Evolutionary conservation across 2,329 filamentous ascomycete genomes (phyloP).

Genomic region (Fusarium floridanum): DNA sequence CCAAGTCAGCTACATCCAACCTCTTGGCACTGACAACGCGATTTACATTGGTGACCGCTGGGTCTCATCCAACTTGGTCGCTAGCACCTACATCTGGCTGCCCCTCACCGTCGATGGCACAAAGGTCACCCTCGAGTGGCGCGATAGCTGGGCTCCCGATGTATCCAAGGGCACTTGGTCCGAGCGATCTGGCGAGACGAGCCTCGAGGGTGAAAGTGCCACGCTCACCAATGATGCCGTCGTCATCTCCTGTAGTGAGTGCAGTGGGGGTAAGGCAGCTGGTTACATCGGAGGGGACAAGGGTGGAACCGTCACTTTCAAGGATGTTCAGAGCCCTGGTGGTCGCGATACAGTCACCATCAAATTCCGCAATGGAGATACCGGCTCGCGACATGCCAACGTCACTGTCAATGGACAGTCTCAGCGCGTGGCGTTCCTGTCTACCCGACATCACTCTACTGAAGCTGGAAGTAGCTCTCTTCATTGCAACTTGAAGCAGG

Average conservation of each 20-base stretch:
- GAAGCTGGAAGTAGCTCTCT: constrained; percentile 59
- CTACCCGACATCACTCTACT: constrained; percentile 57
- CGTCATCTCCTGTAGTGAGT: constrained; percentile 62
- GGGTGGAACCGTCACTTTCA: constrained; percentile 62
- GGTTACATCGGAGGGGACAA: constrained; percentile 68
- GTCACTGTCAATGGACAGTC: constrained; percentile 68
- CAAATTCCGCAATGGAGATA: constrained; percentile 69
- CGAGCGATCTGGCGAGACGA: constrained; percentile 59
- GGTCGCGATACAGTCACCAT: constrained; percentile 66
- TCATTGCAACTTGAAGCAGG: constrained; percentile 61
- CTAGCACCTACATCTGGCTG: constrained; percentile 75
- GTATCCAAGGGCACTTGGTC: constrained; percentile 58
- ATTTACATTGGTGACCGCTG: constrained; percentile 79
- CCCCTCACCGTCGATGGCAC: constrained; percentile 67
- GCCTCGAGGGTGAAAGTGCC: constrained; percentile 65
- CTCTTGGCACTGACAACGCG: constrained; percentile 53
- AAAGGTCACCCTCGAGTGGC: constrained; percentile 63
- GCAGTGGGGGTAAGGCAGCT: constrained; percentile 62
- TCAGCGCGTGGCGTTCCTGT: constrained; percentile 67
- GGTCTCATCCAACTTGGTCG: constrained; percentile 69
- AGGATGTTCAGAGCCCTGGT: constrained; percentile 57
- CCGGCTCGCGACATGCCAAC: constrained; percentile 62
- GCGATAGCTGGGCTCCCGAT: constrained; percentile 68
- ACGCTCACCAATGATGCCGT: constrained; percentile 60
- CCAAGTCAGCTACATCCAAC: constrained; percentile 72